phyloP scores from a whole-genome alignment of 345 rosid genomes.

The Heritiera fomes region DNA sequence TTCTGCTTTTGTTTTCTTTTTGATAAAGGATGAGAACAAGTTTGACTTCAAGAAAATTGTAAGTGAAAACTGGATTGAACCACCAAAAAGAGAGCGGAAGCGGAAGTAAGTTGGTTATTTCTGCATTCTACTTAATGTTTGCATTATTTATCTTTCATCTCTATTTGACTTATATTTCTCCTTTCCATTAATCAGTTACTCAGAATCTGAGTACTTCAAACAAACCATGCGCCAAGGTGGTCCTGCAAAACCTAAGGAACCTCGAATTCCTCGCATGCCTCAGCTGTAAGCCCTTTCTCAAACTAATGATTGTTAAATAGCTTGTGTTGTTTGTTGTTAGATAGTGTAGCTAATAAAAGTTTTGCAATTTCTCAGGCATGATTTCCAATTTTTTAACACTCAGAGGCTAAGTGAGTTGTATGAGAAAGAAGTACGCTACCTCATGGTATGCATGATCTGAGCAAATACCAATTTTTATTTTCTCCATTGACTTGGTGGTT shows the following conservation, averaged over 20 bases:
- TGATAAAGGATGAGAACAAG: conserved; percentile 80
- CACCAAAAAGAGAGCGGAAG: conserved; percentile 96
- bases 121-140: background rate
- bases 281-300: conserved; percentile 61
- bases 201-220: conserved; percentile 95
- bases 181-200: conserved; percentile 55
- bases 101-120: conserved; percentile 68
- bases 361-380: conserved; percentile 61
- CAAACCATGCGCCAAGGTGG: conserved; percentile 97
- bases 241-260: conserved; percentile 92
- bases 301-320: background rate
- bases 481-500: conserved; percentile 7
- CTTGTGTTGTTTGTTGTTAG: conserved; percentile 9
- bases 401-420: conserved; percentile 93
- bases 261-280: conserved; percentile 99
- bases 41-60: conserved; percentile 92
- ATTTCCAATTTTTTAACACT: conserved; percentile 94
- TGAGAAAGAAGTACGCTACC: conserved; percentile 98
- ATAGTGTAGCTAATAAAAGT: conserved; percentile 17
- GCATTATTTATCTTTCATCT: background rate
- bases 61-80: conserved; percentile 97
- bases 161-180: conserved; percentile 11
- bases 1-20: conserved; percentile 25
- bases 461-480: conserved; percentile 9
- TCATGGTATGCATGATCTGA: conserved; percentile 63